These are phyloP conservation scores for Fusarium tjaetaba DNA, from an alignment of 2,329 filamentous ascomycete genomes.

Conservation along the genomic window DNA sequence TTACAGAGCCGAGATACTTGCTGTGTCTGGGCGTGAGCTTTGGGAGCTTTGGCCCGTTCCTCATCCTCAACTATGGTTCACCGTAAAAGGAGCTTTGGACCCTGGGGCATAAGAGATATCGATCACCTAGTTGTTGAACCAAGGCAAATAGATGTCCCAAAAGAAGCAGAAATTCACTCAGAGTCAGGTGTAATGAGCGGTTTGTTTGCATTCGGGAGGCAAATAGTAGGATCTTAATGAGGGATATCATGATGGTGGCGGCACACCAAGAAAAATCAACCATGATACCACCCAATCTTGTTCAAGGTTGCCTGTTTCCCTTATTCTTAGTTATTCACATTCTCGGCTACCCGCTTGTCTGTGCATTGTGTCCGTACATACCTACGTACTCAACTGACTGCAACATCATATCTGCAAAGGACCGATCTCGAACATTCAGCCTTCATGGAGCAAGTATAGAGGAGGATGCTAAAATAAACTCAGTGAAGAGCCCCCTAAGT, in stretches of 20 bases:
- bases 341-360: background rate
- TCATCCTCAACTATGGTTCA: slow-evolving; percentile 2
- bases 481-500: background rate
- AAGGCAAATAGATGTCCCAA: background rate
- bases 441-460: background rate
- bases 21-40: background rate
- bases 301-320: slow-evolving; percentile 1
- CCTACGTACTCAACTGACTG: background rate
- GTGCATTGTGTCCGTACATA: background rate
- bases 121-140: background rate
- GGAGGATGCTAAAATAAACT: background rate
- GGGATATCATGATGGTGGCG: slow-evolving; percentile 30
- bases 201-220: slow-evolving; percentile 1
- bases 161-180: background rate
- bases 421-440: slow-evolving; percentile 19
- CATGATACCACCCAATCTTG: slow-evolving; percentile 21
- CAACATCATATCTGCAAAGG: slow-evolving; percentile 17
- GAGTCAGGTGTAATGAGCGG: background rate
- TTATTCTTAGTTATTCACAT: slow-evolving; percentile 1
- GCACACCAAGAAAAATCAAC: slow-evolving; percentile 6
- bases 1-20: slow-evolving; percentile 26
- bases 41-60: slow-evolving; percentile 23
- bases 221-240: slow-evolving; percentile 1
- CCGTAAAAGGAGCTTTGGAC: background rate
- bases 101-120: background rate